Base-by-base conservation (phyloP, 2,329 filamentous ascomycete species). In the Tolypocladium paradoxum region DNA sequence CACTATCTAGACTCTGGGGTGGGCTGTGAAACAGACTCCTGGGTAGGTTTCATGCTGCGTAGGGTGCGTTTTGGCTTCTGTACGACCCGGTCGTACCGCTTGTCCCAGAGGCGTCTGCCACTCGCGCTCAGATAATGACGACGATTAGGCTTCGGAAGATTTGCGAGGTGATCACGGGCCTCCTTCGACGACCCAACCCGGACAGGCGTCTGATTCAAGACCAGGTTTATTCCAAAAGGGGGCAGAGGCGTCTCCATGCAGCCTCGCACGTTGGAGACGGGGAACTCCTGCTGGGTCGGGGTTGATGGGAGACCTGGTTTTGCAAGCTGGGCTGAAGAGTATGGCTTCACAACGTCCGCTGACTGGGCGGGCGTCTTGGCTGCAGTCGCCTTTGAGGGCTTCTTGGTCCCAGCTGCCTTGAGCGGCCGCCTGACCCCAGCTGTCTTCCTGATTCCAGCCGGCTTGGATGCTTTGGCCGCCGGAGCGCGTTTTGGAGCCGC, bases 241-340 rank as follows among this genome's bases (percentile, higher is more conserved):
- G 6, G 6, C 27, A 20, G 36, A 18, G 27, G 33, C 2, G 3
- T 20, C 29, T 38, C 51, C 18, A 22, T 8, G 24, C 36, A 43
- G 3, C 20, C 51, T 36, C 51, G 55, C 34, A 54, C 36, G 48
- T 59, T 59, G 49, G 59, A 61, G 20, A 51, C 40, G 33, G 58
- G 55, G 49, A 57, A 53, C 20, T 36, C 22, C 20, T 57, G 53
- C 36, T 38, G 53, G 20, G 49, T 49, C 45, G 48, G 50, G 47
- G 43, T 40, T 46, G 16, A 49, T 54, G 50, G 20, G 20, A 24
- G 38, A 16, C 38, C 2, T 43, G 38, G 20, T 24, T 16, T 43
- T 24, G 11, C 11, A 7, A 24, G 20, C 38, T 24, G 38, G 16
- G 38, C 38, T 43, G 38, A 9, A 43, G 11, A 7, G 20, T 8